phyloP scores from a whole-genome alignment of 2,329 filamentous ascomycete species.

The Zopfia rhizophila region DNA sequence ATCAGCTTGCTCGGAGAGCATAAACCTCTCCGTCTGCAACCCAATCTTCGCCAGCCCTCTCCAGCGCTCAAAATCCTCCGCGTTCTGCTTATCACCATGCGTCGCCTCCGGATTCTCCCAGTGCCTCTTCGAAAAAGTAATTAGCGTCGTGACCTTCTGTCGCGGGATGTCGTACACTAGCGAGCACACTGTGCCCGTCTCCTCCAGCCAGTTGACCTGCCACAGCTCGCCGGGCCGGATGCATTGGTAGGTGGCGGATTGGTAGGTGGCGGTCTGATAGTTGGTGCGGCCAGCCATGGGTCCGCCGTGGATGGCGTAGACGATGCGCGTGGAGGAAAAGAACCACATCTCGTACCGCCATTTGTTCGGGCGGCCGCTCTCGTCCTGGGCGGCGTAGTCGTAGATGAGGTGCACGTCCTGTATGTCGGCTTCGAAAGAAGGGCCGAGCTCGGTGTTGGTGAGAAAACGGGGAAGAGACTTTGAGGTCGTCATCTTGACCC shows the following conservation, averaged over 20 bases:
- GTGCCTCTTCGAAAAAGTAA: slow-evolving; percentile 66
- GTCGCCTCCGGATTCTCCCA: slow-evolving; percentile 64
- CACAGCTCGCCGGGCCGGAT: slow-evolving; percentile 67
- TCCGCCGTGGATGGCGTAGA: slow-evolving; percentile 69
- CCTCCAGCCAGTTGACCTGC: slow-evolving; percentile 71
- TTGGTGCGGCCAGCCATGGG: slow-evolving; percentile 67
- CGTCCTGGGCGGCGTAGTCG: slow-evolving; percentile 64
- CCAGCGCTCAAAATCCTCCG: slow-evolving; percentile 64
- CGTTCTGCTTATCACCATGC: slow-evolving; percentile 66
- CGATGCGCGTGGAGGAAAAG: slow-evolving; percentile 62
- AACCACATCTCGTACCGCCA: slow-evolving; percentile 73
- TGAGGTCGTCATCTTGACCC: too few relatives aligned
- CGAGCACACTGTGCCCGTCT: slow-evolving; percentile 67
- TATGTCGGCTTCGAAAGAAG: slow-evolving; percentile 62
- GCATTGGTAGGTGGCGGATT: slow-evolving; percentile 67
- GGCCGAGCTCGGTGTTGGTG: slow-evolving; percentile 39
- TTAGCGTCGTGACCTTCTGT: slow-evolving; percentile 61
- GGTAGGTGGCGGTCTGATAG: slow-evolving; percentile 65
- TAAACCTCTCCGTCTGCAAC: slow-evolving; percentile 60
- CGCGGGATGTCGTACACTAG: slow-evolving; percentile 66
- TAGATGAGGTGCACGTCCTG: slow-evolving; percentile 66
- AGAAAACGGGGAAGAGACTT: slow-evolving; percentile 23
- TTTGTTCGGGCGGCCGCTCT: slow-evolving; percentile 63
- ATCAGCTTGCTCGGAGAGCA: slow-evolving; percentile 65
- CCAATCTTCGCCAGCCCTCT: slow-evolving; percentile 61